Base-by-base conservation (phyloP, 148 eudicot species). In the Gaultheria prostrata region DNA sequence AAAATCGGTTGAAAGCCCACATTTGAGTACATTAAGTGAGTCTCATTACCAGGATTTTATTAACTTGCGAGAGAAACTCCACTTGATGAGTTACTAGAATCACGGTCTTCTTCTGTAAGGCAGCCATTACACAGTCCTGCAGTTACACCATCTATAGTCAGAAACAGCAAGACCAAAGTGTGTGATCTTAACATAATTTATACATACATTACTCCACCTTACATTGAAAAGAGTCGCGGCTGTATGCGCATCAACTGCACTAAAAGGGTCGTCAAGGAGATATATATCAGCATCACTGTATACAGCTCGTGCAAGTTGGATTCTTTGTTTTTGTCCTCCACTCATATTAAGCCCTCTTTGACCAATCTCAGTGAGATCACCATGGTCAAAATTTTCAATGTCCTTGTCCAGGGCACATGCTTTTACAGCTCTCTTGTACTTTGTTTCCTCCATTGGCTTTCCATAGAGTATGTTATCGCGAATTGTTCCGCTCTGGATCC, bases 161-260 rank as follows among this genome's bases (percentile, higher is more conserved):
- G 78, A 3, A 57, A 61, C 21, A 71, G 26, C 53, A 77, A 79
- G 21, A 84, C 8, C 21, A 61, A 61, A 4, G 15, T 53, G 15
- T 53, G 17, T 13, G 57, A 53, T 51, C 56, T 12, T 14, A 51
- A 53, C 18, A n/a, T n/a, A 18, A 61, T n/a, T n/a, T n/a, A n/a
- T 61, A 39, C 4, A 39, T 39, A 39, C 43, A 39, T 39, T 39
- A 39, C 9, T 20, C 28, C 4, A 45, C 49, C 81, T 85, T 82
- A 92, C 94, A 61, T 90, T 85, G 48, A 92, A 92, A 30, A 92
- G 88, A 73, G 80, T 73, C 67, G 92, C 87, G 51, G 91, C 91
- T 54, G 94, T 92, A 73, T 90, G 94, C 33, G 94, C 94, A 86
- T 92, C 92, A 33, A 92, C 94, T n/a, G 94, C 94, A 76, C 94